Evolutionary conservation across 495 filamentous ascomycete genomes (phyloP), one percentile per base, ranked within the genome.

Genomic region (Letharia columbiana): DNA sequence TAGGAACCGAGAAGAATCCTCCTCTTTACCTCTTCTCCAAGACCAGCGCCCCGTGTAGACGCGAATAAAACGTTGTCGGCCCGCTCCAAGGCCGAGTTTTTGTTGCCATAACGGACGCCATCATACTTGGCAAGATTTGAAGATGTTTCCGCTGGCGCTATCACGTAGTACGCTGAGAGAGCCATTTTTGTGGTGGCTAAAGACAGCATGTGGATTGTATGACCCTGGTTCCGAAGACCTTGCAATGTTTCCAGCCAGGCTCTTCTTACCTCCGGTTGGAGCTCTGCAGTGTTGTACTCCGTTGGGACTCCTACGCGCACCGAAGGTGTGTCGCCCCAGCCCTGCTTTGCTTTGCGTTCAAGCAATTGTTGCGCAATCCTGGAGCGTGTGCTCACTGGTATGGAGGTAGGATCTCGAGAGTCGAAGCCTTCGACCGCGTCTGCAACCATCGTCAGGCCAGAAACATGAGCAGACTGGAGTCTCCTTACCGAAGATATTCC

Each of bases 91-190:
- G 69, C 70, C 11, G 73, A 72, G 18, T 71, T 69, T 35, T 85
- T 83, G 54, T 75, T 79, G 4, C 94, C 94, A 74, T 96, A 99
- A 20, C 94, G 88, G 15, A 97, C 83, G 11, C 95, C 94, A 71
- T 99, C 94, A 73, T 96, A 99, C 76, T 94, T 96, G 60, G 94
- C 89, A n/a, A 99, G 84, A 67, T 99, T 99, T 23, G 93, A 97
- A 17, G 90, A 91, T 18, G 95, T 95, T 78, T 99, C 94, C 17
- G 94, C 91, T 0, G 95, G 90, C 10, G 94, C 94, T 67, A 99
- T 86, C 58, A 98, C 81, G 73, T 99, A 99, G 75, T 99, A 99
- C 42, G 94, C 89, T 5, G 91, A 88, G 13, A 99, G 80, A 2
- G 94, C 95, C 65, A 89, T 86, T 62, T 84, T 85, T 13, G 94